Evolutionary conservation across 2,329 filamentous ascomycete species (phyloP), one percentile per base, ranked within the genome.

Genomic region (Hypoxylon rubiginosum): DNA sequence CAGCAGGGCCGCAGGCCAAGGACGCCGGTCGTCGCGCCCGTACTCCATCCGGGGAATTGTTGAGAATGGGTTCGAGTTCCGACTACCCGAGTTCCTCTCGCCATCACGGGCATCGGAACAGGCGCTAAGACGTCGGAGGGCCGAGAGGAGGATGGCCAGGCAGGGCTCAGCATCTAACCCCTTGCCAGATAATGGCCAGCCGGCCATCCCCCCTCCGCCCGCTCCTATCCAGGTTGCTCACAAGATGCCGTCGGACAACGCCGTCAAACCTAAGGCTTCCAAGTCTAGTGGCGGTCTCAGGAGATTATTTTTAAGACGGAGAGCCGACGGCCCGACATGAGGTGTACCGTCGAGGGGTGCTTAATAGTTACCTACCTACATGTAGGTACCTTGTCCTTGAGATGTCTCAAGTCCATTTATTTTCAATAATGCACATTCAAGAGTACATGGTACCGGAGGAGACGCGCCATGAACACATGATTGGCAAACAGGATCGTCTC

Each of bases 31-130:
- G 52, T 39, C 68, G 17, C 51, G 21, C 21, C 58, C n/a, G n/a
- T 24, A 28, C 48, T 51, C 59, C 4, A 49, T 21, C 24, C 64
- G 54, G n/a, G 64, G 60, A 10, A 60, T 74, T 4, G 58, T 72
- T 57, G 74, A 77, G 62, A 69, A 74, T n/a, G 74, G 75, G 8
- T 75, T 77, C 50, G 74, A 77, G 56, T 77, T 74, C 36, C 71
- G 76, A 28, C 50, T 77, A 9, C 75, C 76, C 13, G 75, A 77
- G 59, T 71, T 76, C 26, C 65, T 71, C 10, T 69, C 66, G 10
- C 58, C 71, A 10, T 54, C 66, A 26, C 67, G 64, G 39, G 34
- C 67, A 7, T 64, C 69, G 26, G 70, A 67, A 24, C 54, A 63
- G 4, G 57, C 53, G 21, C 71, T 70, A 9, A 68, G 71, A 53